Percentiles rank a stretch among this genome's conserved stretches.
Conservation (phyloP, 352 stramenopile genomes). For the Phytopythium delawarense region DNA sequence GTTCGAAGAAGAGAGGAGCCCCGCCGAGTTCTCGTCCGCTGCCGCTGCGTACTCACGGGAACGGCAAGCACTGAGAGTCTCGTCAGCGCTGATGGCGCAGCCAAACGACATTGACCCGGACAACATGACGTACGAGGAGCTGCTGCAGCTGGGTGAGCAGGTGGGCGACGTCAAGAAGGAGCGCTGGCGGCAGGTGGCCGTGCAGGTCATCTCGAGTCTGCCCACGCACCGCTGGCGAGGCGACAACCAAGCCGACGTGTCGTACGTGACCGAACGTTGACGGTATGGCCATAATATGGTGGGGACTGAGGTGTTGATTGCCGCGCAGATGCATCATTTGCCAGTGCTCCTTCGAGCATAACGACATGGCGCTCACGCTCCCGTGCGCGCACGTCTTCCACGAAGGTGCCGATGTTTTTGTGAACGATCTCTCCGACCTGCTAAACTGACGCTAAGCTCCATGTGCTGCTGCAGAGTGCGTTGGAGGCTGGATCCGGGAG, state of each 20-base stretch:
- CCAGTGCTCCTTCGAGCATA: slow-evolving; percentile 53
- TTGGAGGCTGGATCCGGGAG: slow-evolving; percentile 62
- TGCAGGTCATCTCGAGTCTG: slow-evolving; percentile 58
- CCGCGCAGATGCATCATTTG: slow-evolving; percentile 61
- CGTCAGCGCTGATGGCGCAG: slow-evolving; percentile 12
- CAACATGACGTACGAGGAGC: slow-evolving; percentile 80
- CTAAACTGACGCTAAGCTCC: background rate
- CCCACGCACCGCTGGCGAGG: slow-evolving; percentile 56
- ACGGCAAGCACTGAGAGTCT: background rate
- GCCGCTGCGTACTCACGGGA: background rate
- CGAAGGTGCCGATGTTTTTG: slow-evolving; percentile 28
- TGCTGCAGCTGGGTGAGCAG: slow-evolving; percentile 62
- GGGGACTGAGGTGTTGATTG: slow-evolving; percentile 4
- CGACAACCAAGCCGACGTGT: slow-evolving; percentile 33
- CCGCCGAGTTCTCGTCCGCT: background rate
- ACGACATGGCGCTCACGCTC: slow-evolving; percentile 60
- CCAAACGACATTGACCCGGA: slow-evolving; percentile 55
- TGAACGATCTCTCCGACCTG: background rate
- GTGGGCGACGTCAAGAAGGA: slow-evolving; percentile 78
- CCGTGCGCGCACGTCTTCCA: slow-evolving; percentile 78
- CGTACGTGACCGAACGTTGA: slow-evolving; percentile 31
- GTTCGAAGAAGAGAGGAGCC: slow-evolving; percentile 8
- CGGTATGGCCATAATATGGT: background rate
- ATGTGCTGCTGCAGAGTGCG: slow-evolving; percentile 40
- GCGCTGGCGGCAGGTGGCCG: slow-evolving; percentile 54